A percentile compares a stretch with the other conserved stretches of the same genome.
Evolutionary conservation across 176 grass and related monocot species (phyloP).

Genomic region (sorghum (Sorghum bicolor)): DNA sequence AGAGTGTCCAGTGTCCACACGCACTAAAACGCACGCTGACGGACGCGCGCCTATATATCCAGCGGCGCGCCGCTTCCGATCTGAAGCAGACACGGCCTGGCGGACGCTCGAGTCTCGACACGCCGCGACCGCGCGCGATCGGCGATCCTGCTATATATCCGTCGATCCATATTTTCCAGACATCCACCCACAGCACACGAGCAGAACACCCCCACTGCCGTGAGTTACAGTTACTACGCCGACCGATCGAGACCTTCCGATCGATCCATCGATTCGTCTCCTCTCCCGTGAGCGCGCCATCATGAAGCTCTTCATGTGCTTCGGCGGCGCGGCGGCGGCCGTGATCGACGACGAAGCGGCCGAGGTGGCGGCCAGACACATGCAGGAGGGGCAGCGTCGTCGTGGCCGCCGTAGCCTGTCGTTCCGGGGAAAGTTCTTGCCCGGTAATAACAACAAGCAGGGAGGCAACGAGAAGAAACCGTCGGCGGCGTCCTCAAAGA

Average conservation of each 20-base stretch:
- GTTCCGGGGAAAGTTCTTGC: not conserved
- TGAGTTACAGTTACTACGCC: not conserved
- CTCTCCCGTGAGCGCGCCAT: not conserved
- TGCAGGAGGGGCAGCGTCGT: not conserved
- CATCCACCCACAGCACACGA: not conserved
- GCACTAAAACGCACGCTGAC: not conserved
- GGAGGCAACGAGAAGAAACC: not conserved
- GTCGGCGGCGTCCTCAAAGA: not conserved
- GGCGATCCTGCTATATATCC: not conserved
- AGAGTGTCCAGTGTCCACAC: not conserved
- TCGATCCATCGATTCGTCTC: not conserved
- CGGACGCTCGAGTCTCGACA: not conserved
- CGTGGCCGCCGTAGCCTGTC: not conserved
- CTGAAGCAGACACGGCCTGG: not conserved
- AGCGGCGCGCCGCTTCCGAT: not conserved
- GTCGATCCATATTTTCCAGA: not conserved
- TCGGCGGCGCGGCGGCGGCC: constrained; percentile 11
- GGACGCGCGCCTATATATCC: not conserved
- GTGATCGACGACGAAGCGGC: not conserved
- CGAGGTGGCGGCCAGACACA: not conserved
- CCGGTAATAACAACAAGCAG: not conserved
- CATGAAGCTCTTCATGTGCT: constrained; percentile 30
- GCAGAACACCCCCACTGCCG: not conserved
- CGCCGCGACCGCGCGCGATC: not conserved
- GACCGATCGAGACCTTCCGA: not conserved